phyloP scores from a whole-genome alignment of 352 stramenopile species.

The Phytophthora sp. region DNA sequence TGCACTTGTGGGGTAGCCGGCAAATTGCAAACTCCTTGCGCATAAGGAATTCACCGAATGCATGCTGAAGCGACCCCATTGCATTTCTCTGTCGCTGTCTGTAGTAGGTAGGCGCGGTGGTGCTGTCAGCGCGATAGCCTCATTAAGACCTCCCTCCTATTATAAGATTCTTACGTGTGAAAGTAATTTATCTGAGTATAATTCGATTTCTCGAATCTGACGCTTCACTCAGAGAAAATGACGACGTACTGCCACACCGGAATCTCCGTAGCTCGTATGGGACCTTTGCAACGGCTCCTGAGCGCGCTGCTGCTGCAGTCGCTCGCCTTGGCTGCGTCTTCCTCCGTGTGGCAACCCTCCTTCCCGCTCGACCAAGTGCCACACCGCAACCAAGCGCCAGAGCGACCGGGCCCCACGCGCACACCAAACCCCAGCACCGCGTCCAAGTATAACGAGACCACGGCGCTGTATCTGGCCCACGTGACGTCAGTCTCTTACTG shows the following conservation, averaged over 20 bases:
- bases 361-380: constrained; percentile 22
- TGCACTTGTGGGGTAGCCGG: too few relatives aligned
- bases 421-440: not conserved
- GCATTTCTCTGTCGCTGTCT: too few relatives aligned
- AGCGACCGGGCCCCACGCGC: not conserved
- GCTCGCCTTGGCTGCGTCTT: constrained; percentile 1
- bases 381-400: too few relatives aligned
- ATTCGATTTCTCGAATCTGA: not conserved
- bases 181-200: constrained; percentile 3
- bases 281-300: not conserved
- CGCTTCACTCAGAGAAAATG: constrained; percentile 6
- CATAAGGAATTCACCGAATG: too few relatives aligned
- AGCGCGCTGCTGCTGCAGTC: constrained; percentile 27
- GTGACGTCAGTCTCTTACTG: constrained; percentile 86
- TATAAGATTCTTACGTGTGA: too few relatives aligned
- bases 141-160: too few relatives aligned
- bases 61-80: too few relatives aligned
- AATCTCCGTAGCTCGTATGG: not conserved
- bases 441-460: constrained; percentile 67
- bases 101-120: too few relatives aligned
- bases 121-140: too few relatives aligned
- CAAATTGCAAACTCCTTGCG: too few relatives aligned
- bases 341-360: constrained; percentile 24
- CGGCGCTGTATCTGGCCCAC: constrained; percentile 72
- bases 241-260: constrained; percentile 18